phyloP scores from a whole-genome alignment of 2,329 filamentous ascomycete species.

The Verticillium isaacii region DNA sequence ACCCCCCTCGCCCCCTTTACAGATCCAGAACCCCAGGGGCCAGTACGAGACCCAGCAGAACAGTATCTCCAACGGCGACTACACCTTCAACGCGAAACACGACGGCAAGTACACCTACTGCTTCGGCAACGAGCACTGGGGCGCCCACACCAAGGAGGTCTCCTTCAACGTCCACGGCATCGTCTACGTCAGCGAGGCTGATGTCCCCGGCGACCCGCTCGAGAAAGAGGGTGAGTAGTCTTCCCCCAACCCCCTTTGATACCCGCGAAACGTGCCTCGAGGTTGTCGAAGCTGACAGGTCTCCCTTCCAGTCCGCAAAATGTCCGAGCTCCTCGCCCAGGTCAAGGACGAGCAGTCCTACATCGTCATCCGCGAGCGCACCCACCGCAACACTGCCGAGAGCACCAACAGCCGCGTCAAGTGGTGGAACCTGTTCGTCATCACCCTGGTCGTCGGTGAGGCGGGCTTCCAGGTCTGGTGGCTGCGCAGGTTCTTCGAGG shows the following conservation, averaged over 20 bases:
- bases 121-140: conserved; percentile 99
- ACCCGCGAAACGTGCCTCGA: no score
- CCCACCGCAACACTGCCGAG: conserved; percentile 96
- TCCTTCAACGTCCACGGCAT: conserved; percentile 99
- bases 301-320: conserved; percentile 59
- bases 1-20: conserved; percentile 7
- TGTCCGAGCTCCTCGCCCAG: conserved; percentile 81
- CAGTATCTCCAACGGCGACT: conserved; percentile 82
- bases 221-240: conserved; percentile 76
- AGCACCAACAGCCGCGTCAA: conserved; percentile 97
- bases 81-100: conserved; percentile 78
- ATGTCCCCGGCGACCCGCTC: conserved; percentile 79
- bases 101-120: conserved; percentile 95
- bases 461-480: conserved; percentile 99
- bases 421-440: conserved; percentile 99
- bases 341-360: conserved; percentile 98
- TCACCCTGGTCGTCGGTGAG: conserved; percentile 82
- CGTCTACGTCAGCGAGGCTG: conserved; percentile 89
- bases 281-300: neutral
- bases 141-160: conserved; percentile 92
- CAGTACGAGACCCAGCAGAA: conserved; percentile 77
- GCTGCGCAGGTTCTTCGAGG: conserved; percentile 97
- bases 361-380: conserved; percentile 91
- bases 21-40: conserved; percentile 75
- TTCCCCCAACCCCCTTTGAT: neutral